Conservation (phyloP, 2,329 filamentous ascomycete genomes). For the Pleoardoris graminearum region DNA sequence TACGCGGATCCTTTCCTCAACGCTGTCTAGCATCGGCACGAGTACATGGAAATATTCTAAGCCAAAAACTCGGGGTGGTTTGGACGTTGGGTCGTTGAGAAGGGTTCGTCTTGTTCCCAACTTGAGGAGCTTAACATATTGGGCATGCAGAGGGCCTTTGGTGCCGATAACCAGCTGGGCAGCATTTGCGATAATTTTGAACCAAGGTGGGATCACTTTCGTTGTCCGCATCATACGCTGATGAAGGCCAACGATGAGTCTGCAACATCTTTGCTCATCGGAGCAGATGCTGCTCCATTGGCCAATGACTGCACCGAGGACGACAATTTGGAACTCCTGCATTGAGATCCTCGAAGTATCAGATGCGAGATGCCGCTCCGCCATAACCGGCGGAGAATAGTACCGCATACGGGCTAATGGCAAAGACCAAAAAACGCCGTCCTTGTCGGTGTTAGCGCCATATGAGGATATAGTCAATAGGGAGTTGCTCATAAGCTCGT, state of each 20-base stretch:
- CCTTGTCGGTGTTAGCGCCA: background rate
- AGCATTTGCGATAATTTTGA: constrained; percentile 4
- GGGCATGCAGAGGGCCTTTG: background rate
- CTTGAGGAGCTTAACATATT: constrained; percentile 3
- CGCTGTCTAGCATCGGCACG: background rate
- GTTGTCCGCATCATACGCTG: background rate
- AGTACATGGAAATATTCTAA: constrained; percentile 4
- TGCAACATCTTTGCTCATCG: background rate
- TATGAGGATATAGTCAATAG: constrained; percentile 4
- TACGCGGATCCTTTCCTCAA: background rate
- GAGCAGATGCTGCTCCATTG: constrained; percentile 3
- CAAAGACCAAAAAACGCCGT: constrained; percentile 10
- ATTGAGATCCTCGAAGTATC: background rate
- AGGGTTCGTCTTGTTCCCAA: constrained; percentile 1
- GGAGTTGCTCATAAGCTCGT: constrained; percentile 4
- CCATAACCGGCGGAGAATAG: constrained; percentile 6
- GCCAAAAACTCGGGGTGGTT: constrained; percentile 3
- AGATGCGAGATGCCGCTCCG: background rate
- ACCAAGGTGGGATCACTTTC: background rate
- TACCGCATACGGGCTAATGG: constrained; percentile 7
- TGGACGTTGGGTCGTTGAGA: constrained; percentile 1
- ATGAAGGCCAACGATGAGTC: background rate
- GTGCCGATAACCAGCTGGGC: background rate
- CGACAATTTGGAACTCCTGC: constrained; percentile 3
- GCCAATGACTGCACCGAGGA: constrained; percentile 4